These are phyloP conservation scores for Arthrocladium fulminans DNA, from an alignment of 2,329 filamentous ascomycete species.

Conservation along the genomic window DNA sequence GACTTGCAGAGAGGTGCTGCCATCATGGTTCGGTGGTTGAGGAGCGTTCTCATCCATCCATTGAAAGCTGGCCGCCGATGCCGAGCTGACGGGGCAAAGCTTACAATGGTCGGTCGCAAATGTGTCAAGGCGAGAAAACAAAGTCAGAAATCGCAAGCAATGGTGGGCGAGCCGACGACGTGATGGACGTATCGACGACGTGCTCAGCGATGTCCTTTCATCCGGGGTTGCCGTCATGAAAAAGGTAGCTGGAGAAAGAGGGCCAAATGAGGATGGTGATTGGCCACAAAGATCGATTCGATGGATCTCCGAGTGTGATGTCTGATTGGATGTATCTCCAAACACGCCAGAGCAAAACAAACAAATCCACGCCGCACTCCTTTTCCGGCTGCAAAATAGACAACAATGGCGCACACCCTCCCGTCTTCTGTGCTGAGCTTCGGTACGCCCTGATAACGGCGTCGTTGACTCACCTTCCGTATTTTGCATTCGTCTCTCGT, in stretches of 20 bases:
- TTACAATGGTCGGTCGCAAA: too few relatives aligned
- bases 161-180: neutral
- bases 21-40: neutral
- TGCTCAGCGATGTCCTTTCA: neutral
- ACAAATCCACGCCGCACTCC: neutral
- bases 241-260: neutral
- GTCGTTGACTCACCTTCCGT: neutral
- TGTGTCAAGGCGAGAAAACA: too few relatives aligned
- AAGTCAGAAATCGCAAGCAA: neutral
- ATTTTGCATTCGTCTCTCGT: neutral
- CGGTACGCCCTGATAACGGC: neutral
- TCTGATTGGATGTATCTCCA: neutral
- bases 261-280: neutral
- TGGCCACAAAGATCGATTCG: neutral
- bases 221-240: neutral
- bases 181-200: neutral
- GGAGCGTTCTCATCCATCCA: conserved; percentile 5
- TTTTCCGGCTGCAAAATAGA: neutral
- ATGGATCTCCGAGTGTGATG: neutral
- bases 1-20: neutral
- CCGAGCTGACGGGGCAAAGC: neutral
- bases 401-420: too few relatives aligned
- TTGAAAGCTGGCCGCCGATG: neutral
- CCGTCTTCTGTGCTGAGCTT: too few relatives aligned
- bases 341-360: neutral